Evolutionary conservation across 2,329 filamentous ascomycete species (phyloP).

Genomic region (Alternaria dauci): DNA sequence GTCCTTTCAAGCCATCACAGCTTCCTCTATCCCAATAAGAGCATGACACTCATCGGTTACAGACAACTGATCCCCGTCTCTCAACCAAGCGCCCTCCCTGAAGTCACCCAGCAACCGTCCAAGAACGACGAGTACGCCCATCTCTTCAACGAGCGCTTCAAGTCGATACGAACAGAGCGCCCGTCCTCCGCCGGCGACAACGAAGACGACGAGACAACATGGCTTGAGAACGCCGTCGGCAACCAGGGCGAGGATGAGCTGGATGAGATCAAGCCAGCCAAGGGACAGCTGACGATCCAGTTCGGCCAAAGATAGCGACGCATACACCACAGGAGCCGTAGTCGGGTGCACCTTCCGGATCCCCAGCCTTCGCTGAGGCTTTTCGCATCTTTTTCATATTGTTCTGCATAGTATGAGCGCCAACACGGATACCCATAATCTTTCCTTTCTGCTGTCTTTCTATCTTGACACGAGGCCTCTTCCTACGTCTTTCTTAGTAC

Average conservation of each 20-base stretch:
- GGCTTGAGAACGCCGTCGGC: constrained; percentile 45
- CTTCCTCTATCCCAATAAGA: neutral
- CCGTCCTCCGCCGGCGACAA: constrained; percentile 31
- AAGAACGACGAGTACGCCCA: constrained; percentile 51
- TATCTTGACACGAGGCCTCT: neutral
- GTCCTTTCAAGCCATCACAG: neutral
- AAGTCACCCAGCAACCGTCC: constrained; percentile 44
- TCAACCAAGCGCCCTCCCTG: constrained; percentile 53
- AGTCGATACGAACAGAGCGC: constrained; percentile 34
- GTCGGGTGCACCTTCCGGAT: constrained; percentile 3
- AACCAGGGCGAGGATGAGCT: constrained; percentile 29
- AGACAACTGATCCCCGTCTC: constrained; percentile 62
- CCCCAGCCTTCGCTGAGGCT: constrained; percentile 17
- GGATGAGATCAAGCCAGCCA: constrained; percentile 29
- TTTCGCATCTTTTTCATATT: constrained; percentile 33
- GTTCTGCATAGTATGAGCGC: constrained; percentile 21
- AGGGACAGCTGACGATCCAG: constrained; percentile 49
- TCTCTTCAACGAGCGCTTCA: constrained; percentile 55
- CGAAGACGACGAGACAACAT: constrained; percentile 48
- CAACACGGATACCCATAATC: constrained; percentile 42
- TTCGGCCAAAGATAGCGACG: constrained; percentile 43
- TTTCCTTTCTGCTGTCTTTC: neutral
- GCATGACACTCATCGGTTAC: constrained; percentile 36
- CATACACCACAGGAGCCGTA: neutral
- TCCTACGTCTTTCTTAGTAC: neutral